These are phyloP conservation scores for Phialocephala sp. DNA, from an alignment of 2,329 filamentous ascomycete species.

Conservation along the genomic window DNA sequence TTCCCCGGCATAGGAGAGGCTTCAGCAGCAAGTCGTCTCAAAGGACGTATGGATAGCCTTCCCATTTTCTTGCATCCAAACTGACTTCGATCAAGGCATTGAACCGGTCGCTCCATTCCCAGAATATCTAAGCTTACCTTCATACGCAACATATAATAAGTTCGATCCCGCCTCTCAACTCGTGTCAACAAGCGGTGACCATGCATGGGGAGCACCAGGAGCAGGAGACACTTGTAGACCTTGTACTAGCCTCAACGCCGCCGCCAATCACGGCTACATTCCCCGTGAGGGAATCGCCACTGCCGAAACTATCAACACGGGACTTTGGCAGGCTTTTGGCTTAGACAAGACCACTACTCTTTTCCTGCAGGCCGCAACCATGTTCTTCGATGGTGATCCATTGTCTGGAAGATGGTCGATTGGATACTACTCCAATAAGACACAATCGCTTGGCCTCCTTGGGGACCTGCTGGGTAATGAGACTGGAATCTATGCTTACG, in stretches of 20 bases:
- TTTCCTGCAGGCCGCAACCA: constrained; percentile 26
- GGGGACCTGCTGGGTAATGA: constrained; percentile 27
- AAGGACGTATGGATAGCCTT: constrained; percentile 16
- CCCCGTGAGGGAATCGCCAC: constrained; percentile 26
- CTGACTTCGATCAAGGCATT: constrained; percentile 19
- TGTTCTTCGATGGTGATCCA: constrained; percentile 32
- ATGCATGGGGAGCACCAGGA: constrained; percentile 26
- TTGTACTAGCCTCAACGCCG: constrained; percentile 46
- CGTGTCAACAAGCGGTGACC: constrained; percentile 25
- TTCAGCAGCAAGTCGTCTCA: constrained; percentile 15
- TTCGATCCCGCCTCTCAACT: constrained; percentile 29
- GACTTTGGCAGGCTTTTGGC: constrained; percentile 27
- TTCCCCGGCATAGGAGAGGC: constrained; percentile 21
- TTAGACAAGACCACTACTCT: constrained; percentile 29
- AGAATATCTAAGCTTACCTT: constrained; percentile 24
- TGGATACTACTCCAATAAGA: constrained; percentile 25
- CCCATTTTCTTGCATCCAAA: not conserved
- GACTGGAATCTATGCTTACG: constrained; percentile 29
- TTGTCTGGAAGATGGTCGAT: constrained; percentile 29
- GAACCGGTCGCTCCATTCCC: constrained; percentile 25
- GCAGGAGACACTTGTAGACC: constrained; percentile 34
- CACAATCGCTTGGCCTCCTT: constrained; percentile 23
- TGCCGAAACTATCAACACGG: constrained; percentile 19
- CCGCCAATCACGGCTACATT: constrained; percentile 49
- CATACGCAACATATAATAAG: constrained; percentile 25